Evolutionary conservation across 2,329 filamentous ascomycete genomes (phyloP), one percentile per base, ranked within the genome.

Genomic region (Epichloe baconii): DNA sequence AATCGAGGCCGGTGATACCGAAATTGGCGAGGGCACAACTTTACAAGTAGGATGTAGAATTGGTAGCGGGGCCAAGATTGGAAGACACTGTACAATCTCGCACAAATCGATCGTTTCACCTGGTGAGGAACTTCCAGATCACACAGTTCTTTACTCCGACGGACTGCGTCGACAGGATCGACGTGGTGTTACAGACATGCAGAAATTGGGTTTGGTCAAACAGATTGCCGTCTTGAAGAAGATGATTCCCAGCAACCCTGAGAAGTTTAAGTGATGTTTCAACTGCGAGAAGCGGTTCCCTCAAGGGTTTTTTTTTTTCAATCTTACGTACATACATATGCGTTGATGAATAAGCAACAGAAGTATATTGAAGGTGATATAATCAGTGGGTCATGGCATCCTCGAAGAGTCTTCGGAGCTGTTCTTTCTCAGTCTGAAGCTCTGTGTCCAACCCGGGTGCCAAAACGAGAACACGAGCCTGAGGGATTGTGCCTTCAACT

Each of bases 401-500:
- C 62, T 89, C 85, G 67, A 91, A 86, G 56, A 93, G 63, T 11
- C 63, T 66, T 55, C 80, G 75, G 60, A 93, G 66, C 68, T 90
- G 83, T 51, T 87, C 84, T 65, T 77, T 81, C 67, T 91, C 86
- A 46, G 75, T 72, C 60, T 83, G 74, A 45, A 87, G 66, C 62
- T 89, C 85, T 57, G 76, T 78, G 40, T 79, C 80, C 60, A 98
- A 67, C 26, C 79, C 89, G 0, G 93, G 94, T 34, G 93, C 93
- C 55, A 98, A 70, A 84, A 90, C 93, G 62, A 98, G 66, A 51
- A 98, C 94, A 57, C 93, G 76, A 51, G 82, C 81, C 71, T 98
- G 93, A 5, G 93, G 93, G 55, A 98, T 83, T 0, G 93, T 98
- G 1, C 93, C 94, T 68, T 97, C 91, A 1, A 98, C 89, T 55